Base-by-base conservation (phyloP, 176 grass and related monocot genomes). In the Triticum dicoccoides region DNA sequence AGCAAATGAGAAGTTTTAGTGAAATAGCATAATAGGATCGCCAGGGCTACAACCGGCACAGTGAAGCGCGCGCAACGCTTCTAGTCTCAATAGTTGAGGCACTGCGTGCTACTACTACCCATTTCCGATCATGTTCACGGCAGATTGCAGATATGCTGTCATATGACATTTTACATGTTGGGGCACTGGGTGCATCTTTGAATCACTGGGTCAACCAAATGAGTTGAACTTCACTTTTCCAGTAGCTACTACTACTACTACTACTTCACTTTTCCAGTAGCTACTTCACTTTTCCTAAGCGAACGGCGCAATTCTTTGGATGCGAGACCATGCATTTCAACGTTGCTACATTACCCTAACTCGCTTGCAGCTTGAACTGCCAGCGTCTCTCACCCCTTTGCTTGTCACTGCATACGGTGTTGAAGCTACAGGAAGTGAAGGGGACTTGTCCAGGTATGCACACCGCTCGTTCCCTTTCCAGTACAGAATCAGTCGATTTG, bases 381-480 rank as follows among this genome's bases (percentile, higher is more conserved):
- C 63, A 78, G 71, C 58, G 33, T 86, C 84, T 69, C 94, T 78
- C 76, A 94, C 90, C 70, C 94, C 92, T 90, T 98, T 91, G 33
- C 82, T 58, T 66, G 89, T 96, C 41, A 98, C 88, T 64, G 87
- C 86, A 89, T 94, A 98, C 4, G 90, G 88, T 45, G 97, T 87
- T 14, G 93, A 96, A 47, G 97, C 93, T 73, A 91, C 90, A 3
- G 84, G 94, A 87, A 98, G 92, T 20, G 93, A 96, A 65, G 97
- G 97, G 20, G 93, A 96, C 73, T 98, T 96, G 8, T 98, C 96
- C 37, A 98, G 88, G 58, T 92, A 83, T 8, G 93, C 97, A 65
- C 76, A 90, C 25, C 97, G 73, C 37, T 92, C 88, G 5, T 90
- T 90, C 23, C 93, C 92, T 29, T 96, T 96, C 93, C 94, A 98